Conservation (phyloP, 441 rosid genomes). For the Metrosideros polymorpha region DNA sequence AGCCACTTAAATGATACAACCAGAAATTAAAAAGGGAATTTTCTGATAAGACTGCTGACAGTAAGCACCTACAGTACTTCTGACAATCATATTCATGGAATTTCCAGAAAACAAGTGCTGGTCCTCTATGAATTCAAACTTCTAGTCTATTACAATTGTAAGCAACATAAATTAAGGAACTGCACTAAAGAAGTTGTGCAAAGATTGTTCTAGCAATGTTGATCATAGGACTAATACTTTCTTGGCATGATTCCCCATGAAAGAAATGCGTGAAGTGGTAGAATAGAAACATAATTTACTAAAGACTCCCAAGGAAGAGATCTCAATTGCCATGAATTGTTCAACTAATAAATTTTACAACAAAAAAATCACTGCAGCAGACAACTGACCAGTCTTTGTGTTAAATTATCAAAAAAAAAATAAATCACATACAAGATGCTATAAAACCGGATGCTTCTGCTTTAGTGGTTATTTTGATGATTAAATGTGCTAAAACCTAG, state of each 20-base stretch:
- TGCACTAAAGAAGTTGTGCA: not conserved
- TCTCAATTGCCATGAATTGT: not conserved
- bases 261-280: not conserved
- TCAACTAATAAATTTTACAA: not conserved
- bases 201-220: not conserved
- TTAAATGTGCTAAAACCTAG: not conserved
- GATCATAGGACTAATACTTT: not conserved
- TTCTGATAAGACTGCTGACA: not conserved
- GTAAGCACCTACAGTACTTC: not conserved
- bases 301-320: not conserved
- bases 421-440: not conserved
- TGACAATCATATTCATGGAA: not conserved
- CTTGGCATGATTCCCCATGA: not conserved
- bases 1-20: not conserved
- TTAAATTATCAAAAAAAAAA: not conserved
- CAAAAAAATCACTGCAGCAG: not conserved
- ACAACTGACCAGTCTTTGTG: not conserved
- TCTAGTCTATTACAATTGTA: not conserved
- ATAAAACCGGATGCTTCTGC: not conserved
- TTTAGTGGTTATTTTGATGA: not conserved
- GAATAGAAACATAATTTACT: not conserved
- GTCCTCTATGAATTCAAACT: not conserved
- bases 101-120: not conserved
- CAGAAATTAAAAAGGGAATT: not conserved
- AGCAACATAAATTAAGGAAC: not conserved